phyloP scores from a whole-genome alignment of 2,329 filamentous ascomycete species.

The Chaetothyriales sp. region DNA sequence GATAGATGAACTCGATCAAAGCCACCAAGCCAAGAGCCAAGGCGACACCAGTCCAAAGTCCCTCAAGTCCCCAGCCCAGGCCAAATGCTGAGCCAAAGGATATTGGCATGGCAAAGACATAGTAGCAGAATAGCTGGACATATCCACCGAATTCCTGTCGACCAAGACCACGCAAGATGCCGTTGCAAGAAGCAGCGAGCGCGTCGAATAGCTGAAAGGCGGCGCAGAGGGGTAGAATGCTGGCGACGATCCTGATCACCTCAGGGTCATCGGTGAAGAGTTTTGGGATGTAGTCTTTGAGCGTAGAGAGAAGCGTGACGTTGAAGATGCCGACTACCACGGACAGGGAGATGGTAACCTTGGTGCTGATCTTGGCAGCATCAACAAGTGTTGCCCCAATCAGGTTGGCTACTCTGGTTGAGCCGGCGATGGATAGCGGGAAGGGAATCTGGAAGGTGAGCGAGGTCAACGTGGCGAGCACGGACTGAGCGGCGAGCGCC shows the following conservation, averaged over 20 bases:
- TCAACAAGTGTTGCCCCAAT: constrained; percentile 75
- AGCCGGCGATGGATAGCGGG: constrained; percentile 74
- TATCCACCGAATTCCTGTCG: constrained; percentile 83
- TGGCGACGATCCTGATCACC: constrained; percentile 54
- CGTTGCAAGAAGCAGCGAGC: constrained; percentile 64
- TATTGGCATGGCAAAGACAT: constrained; percentile 70
- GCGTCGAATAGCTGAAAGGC: constrained; percentile 85
- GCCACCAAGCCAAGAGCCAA: constrained; percentile 52
- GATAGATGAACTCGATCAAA: constrained; percentile 43
- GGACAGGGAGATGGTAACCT: constrained; percentile 57
- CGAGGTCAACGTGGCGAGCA: constrained; percentile 62
- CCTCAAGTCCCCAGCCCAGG: constrained; percentile 60
- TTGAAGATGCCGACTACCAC: constrained; percentile 67
- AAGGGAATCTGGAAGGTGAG: constrained; percentile 88
- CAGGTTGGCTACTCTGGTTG: constrained; percentile 78
- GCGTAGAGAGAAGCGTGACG: constrained; percentile 50
- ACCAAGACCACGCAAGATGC: constrained; percentile 73
- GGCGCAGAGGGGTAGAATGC: constrained; percentile 65
- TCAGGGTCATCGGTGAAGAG: constrained; percentile 64
- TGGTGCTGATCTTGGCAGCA: constrained; percentile 67
- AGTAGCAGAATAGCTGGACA: constrained; percentile 76
- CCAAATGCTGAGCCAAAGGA: constrained; percentile 68
- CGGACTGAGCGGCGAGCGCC: constrained; percentile 74
- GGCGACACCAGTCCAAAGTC: constrained; percentile 68
- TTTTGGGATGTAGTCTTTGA: constrained; percentile 60